Evolutionary conservation across 192 early-diverging fungal species (phyloP).

Genomic region (Lobosporangium transversale): DNA sequence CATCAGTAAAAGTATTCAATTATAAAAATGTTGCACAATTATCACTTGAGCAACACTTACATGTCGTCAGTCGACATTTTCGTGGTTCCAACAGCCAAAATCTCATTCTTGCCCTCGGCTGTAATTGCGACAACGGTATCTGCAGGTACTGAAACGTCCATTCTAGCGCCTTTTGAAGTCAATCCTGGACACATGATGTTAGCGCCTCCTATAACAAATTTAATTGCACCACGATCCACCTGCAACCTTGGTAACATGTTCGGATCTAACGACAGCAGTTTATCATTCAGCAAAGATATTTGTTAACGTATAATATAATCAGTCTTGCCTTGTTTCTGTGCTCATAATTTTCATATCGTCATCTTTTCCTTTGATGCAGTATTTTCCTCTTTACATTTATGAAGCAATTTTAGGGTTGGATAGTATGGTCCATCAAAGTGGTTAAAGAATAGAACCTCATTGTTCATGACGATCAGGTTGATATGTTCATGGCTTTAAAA

Average conservation of each 20-base stretch:
- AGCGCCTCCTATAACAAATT: constrained; percentile 95
- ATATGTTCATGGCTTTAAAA: constrained; percentile 84
- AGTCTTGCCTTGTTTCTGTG: no score
- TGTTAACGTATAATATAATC: no score
- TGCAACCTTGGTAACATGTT: constrained; percentile 90
- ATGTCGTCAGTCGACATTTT: constrained; percentile 93
- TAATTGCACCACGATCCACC: constrained; percentile 97
- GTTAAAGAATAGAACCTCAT: constrained; percentile 92
- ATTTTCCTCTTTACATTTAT: constrained; percentile 76
- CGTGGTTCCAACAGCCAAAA: constrained; percentile 86
- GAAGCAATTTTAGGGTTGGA: constrained; percentile 88
- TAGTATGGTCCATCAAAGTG: constrained; percentile 93
- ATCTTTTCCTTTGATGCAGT: no score
- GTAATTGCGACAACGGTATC: constrained; percentile 86
- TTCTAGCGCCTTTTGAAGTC: constrained; percentile 89
- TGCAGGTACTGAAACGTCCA: constrained; percentile 79
- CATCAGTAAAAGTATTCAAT: background rate
- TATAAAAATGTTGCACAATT: background rate
- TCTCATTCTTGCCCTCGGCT: constrained; percentile 97
- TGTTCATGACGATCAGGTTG: constrained; percentile 84
- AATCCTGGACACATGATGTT: constrained; percentile 99
- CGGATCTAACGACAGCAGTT: constrained; percentile 68
- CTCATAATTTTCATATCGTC: no score
- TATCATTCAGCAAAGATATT: no score
- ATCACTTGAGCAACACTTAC: constrained; percentile 58